These are phyloP conservation scores for Lentinula edodes DNA, from an alignment of 768 basidiomycete genomes.

Conservation along the genomic window DNA sequence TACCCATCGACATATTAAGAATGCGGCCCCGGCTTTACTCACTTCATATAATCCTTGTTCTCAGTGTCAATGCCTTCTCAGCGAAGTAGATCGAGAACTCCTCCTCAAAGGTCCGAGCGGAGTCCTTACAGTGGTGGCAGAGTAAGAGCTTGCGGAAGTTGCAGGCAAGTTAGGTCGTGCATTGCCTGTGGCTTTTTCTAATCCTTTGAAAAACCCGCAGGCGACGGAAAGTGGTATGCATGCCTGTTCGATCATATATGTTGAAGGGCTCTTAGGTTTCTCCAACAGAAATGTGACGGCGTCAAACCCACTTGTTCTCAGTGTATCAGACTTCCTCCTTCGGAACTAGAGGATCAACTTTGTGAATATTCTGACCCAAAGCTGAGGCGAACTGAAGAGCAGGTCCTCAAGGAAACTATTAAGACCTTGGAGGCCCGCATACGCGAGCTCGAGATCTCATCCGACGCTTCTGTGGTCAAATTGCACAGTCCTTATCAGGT, in stretches of 20 bases:
- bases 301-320: slow-evolving; percentile 31
- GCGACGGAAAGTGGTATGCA: neutral
- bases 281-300: slow-evolving; percentile 35
- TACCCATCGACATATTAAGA: neutral
- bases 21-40: neutral
- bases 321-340: slow-evolving; percentile 25
- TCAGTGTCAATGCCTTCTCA: neutral
- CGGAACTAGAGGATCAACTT: slow-evolving; percentile 18
- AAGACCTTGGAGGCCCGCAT: slow-evolving; percentile 30
- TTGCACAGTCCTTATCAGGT: slow-evolving; percentile 13
- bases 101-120: neutral
- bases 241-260: neutral
- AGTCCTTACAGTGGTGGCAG: neutral
- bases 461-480: slow-evolving; percentile 9
- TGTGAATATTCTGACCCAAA: slow-evolving; percentile 39
- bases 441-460: slow-evolving; percentile 27
- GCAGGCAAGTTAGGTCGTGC: neutral
- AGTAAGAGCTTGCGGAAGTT: neutral
- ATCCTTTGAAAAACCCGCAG: neutral
- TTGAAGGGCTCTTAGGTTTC: neutral
- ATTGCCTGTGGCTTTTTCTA: neutral
- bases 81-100: neutral
- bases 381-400: slow-evolving; percentile 22
- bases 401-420: slow-evolving; percentile 36
- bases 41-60: neutral